Evolutionary conservation across 2,329 filamentous ascomycete species (phyloP).

Genomic region (Apiospora malaysiana): DNA sequence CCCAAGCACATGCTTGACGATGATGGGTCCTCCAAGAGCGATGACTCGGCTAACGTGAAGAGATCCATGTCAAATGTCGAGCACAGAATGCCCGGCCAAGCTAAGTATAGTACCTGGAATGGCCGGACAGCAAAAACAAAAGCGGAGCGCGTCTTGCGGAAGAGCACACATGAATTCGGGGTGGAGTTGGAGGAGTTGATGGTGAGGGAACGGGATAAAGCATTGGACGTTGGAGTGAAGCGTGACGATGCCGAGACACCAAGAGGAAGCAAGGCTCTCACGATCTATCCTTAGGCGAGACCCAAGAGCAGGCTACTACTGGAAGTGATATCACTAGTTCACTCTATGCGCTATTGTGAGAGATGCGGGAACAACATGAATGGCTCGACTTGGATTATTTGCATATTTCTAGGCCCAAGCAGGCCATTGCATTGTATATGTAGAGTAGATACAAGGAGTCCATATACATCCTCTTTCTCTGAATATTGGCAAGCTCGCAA

Average conservation of each 20-base stretch:
- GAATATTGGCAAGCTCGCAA: background rate
- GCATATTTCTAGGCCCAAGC: background rate
- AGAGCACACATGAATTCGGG: slow-evolving; percentile 30
- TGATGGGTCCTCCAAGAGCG: slow-evolving; percentile 22
- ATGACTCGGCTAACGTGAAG: slow-evolving; percentile 20
- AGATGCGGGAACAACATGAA: background rate
- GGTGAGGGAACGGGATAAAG: slow-evolving; percentile 20
- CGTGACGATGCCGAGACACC: background rate
- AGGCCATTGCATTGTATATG: background rate
- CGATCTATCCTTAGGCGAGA: slow-evolving; percentile 8
- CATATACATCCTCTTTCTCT: background rate
- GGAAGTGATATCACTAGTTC: background rate
- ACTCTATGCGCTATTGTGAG: background rate
- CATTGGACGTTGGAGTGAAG: slow-evolving; percentile 8
- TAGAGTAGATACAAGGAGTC: slow-evolving; percentile 9
- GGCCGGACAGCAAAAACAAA: slow-evolving; percentile 24
- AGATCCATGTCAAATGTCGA: slow-evolving; percentile 22
- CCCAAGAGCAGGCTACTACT: slow-evolving; percentile 1
- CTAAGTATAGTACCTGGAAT: slow-evolving; percentile 33
- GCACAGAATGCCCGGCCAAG: background rate
- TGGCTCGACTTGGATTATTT: background rate
- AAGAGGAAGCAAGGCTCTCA: background rate
- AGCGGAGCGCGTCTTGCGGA: slow-evolving; percentile 26
- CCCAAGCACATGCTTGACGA: slow-evolving; percentile 35
- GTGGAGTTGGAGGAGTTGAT: slow-evolving; percentile 30